These are phyloP conservation scores for Saitozyma podzolica DNA, from an alignment of 768 basidiomycete genomes.

Conservation along the genomic window DNA sequence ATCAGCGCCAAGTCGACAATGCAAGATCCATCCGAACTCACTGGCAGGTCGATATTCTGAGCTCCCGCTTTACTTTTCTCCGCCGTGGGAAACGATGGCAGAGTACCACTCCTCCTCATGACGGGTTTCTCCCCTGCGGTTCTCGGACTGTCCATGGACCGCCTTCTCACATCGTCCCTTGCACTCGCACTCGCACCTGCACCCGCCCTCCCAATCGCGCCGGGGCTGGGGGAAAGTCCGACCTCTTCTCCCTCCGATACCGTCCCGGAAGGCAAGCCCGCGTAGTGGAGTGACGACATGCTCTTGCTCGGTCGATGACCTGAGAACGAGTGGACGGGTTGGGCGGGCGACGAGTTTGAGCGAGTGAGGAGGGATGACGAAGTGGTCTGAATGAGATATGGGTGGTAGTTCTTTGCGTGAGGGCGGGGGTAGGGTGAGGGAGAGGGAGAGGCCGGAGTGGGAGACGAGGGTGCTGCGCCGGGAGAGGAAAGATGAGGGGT, in stretches of 20 bases:
- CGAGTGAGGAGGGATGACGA: conserved; percentile 42
- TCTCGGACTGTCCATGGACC: conserved; percentile 28
- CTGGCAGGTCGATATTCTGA: conserved; percentile 35
- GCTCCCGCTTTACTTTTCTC: conserved; percentile 8
- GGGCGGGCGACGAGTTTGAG: conserved; percentile 40
- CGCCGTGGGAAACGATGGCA: conserved; percentile 20
- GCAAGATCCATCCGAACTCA: conserved; percentile 9
- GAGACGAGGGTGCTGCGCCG: conserved; percentile 5
- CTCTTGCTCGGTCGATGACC: conserved; percentile 31
- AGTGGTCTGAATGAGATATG: conserved; percentile 42
- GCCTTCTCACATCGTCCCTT: conserved; percentile 18
- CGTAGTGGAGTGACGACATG: conserved; percentile 21
- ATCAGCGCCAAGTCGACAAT: not conserved
- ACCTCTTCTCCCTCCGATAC: too few relatives aligned
- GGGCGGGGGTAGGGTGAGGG: conserved; percentile 13
- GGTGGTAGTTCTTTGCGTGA: conserved; percentile 36
- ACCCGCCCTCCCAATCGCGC: not conserved
- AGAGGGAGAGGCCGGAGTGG: conserved; percentile 11
- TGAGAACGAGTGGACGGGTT: conserved; percentile 18
- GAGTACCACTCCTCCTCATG: conserved; percentile 27
- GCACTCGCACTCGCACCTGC: not conserved
- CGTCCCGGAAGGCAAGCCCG: not conserved
- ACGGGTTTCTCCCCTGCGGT: not conserved
- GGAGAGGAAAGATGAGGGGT: too few relatives aligned
- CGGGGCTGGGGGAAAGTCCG: not conserved